Percentiles rank a stretch among this genome's conserved stretches.
phyloP scores from a whole-genome alignment of 23 red algal species.

The Gracilaria caudata region DNA sequence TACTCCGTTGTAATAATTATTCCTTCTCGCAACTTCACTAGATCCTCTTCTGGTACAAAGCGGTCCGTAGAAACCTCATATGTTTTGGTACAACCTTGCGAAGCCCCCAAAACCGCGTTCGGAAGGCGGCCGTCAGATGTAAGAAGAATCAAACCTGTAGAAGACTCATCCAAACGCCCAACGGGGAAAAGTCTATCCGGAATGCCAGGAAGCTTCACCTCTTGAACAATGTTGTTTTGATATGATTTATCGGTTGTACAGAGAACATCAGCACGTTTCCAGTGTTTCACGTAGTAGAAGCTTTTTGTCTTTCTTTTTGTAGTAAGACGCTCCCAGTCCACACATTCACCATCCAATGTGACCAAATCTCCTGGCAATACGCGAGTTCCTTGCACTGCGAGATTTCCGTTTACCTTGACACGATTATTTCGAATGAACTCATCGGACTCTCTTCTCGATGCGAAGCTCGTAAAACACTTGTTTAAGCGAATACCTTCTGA shows the following conservation, averaged over 20 bases:
- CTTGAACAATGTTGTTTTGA: conserved; percentile 58
- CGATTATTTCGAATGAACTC: conserved; percentile 52
- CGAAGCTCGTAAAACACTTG: conserved; percentile 58
- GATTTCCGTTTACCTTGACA: conserved; percentile 52
- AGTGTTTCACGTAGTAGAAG: conserved; percentile 67
- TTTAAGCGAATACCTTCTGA: conserved; percentile 70
- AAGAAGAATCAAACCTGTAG: conserved; percentile 66
- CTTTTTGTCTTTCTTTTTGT: neutral
- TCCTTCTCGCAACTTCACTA: conserved; percentile 36
- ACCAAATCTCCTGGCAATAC: conserved; percentile 61
- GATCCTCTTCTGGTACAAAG: conserved; percentile 33
- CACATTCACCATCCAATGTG: conserved; percentile 38
- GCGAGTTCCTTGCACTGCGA: conserved; percentile 40
- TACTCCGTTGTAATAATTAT: conserved; percentile 53
- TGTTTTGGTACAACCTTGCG: conserved; percentile 34
- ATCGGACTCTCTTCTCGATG: conserved; percentile 73
- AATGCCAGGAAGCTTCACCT: conserved; percentile 19
- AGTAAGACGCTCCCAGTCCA: conserved; percentile 78
- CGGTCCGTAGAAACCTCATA: conserved; percentile 56
- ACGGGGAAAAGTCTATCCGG: conserved; percentile 63
- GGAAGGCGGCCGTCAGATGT: conserved; percentile 68
- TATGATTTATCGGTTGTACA: conserved; percentile 38
- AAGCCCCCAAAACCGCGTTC: conserved; percentile 44
- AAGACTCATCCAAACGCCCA: conserved; percentile 68
- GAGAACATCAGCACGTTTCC: conserved; percentile 36